Evolutionary conservation across 805 yeast species (phyloP).

Genomic region (Barnettozyma siamensis): DNA sequence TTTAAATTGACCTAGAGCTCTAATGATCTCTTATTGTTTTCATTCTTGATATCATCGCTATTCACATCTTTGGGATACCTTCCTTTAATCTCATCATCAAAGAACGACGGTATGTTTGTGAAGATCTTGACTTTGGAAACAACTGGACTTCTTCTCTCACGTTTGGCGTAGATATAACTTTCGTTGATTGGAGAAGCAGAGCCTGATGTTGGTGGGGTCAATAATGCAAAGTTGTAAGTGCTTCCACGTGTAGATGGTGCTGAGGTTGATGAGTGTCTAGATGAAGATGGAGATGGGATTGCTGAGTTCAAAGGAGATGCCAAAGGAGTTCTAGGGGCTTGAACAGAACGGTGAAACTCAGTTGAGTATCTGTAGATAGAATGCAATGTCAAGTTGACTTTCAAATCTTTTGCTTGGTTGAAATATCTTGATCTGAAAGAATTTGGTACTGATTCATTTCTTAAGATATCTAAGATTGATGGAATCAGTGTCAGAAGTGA

Average conservation of each 20-base stretch:
- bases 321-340: slow-evolving; percentile 21
- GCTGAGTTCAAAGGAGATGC: slow-evolving; percentile 10
- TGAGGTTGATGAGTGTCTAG: slow-evolving; percentile 5
- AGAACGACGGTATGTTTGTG: background rate
- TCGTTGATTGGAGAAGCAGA: slow-evolving; percentile 13
- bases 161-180: background rate
- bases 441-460: slow-evolving; percentile 29
- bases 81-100: background rate
- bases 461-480: slow-evolving; percentile 15
- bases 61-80: background rate
- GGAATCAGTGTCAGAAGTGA: slow-evolving; percentile 19
- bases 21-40: background rate
- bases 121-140: background rate
- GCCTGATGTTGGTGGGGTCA: slow-evolving; percentile 13
- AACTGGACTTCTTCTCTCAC: background rate
- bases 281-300: slow-evolving; percentile 4
- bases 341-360: slow-evolving; percentile 16
- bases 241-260: background rate
- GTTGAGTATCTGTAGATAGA: slow-evolving; percentile 20
- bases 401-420: slow-evolving; percentile 23
- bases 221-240: background rate
- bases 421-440: slow-evolving; percentile 41
- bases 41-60: background rate
- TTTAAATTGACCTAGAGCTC: background rate
- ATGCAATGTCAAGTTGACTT: slow-evolving; percentile 11